Conservation (phyloP, 768 basidiomycete species). For the Hericium coralloides region DNA sequence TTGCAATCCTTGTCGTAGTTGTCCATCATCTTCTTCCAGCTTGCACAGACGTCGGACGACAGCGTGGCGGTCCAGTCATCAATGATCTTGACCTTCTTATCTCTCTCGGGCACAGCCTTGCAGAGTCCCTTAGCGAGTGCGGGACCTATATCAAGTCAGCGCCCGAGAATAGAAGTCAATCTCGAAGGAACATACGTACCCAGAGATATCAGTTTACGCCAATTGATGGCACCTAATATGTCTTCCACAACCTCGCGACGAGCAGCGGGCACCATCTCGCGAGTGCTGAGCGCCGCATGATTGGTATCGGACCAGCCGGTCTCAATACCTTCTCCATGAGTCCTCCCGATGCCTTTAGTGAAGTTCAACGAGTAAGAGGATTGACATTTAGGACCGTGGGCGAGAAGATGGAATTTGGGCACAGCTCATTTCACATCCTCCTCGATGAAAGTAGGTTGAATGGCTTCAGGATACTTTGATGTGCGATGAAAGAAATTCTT, state of each 20-base stretch:
- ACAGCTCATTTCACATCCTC: background rate
- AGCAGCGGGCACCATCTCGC: conserved; percentile 9
- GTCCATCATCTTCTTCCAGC: background rate
- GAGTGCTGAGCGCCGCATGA: background rate
- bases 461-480: background rate
- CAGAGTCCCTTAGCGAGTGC: background rate
- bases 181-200: background rate
- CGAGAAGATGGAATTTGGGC: conserved; percentile 12
- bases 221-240: conserved; percentile 9
- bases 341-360: background rate
- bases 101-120: background rate
- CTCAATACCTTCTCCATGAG: background rate
- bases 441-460: background rate
- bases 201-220: background rate
- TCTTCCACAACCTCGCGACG: conserved; percentile 10
- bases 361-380: conserved; percentile 1
- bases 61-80: background rate
- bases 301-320: background rate
- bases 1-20: background rate
- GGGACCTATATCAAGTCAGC: background rate
- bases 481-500: background rate
- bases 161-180: too few relatives aligned
- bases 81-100: background rate
- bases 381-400: conserved; percentile 12
- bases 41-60: background rate